Base-by-base conservation (phyloP, 495 filamentous ascomycete species). In the Penicillium cosmopolitanum region DNA sequence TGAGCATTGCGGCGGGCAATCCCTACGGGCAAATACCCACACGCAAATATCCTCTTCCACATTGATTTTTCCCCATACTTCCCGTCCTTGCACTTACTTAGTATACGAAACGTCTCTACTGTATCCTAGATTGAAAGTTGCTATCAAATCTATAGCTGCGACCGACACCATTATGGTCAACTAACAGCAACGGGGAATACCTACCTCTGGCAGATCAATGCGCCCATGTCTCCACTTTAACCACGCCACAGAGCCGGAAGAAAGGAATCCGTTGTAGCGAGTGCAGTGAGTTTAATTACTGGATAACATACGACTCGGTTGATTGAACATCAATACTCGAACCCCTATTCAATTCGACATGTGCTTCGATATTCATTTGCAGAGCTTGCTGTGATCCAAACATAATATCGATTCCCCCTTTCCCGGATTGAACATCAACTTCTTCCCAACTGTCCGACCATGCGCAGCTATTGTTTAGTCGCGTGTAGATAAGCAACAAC, bases 11-110 rank as follows among this genome's bases (percentile, higher is more conserved):
- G 9, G 18, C 34, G 28, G 50, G n/a, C 25, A 34, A 19, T 34
- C 9, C 33, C 50, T 51, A 51, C 46, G 16, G 57, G 56, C 19
- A 43, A 53, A 58, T 55, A 53, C 60, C 60, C 58, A 63, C 55
- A 38, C 15, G 12, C 36, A 38, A 5, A 16, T 70, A 31, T 31
- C 28, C 8, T 6, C 28, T 31, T 31, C 28, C 5, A 31, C 8
- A 3, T 9, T 7, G 28, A 6, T 1, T 31, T 31, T 9, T 9
- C 8, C 1, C 28, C 28, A 31, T 7, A 31, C 28, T 8, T 8
- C 6, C 28, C 28, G 28, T 0, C 6, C 28, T 31, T 31, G 28
- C 6, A 9, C 5, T 31, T 9, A 31, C 8, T 31, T 31, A 1
- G 0, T 9, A 31, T 31, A 9, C 28, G 0, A 31, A 31, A 31